phyloP scores from a whole-genome alignment of 768 basidiomycete species.

The Sporobolomyces pararoseus region DNA sequence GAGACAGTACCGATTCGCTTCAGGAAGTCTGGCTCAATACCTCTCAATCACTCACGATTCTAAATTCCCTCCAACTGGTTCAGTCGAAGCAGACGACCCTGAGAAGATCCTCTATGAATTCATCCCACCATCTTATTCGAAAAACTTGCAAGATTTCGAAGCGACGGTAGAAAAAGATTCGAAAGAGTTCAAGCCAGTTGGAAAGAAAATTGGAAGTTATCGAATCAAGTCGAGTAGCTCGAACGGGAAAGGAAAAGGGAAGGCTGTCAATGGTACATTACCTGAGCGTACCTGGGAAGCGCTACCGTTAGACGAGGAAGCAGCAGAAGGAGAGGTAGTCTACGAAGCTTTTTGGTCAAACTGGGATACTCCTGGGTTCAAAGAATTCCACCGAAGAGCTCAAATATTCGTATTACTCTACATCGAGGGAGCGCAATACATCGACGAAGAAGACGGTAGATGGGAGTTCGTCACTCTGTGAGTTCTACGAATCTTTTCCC shows the following conservation, averaged over 20 bases:
- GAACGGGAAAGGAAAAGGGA: slow-evolving; percentile 54
- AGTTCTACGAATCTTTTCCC: slow-evolving; percentile 47
- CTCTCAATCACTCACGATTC: slow-evolving; percentile 65
- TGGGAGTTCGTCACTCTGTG: slow-evolving; percentile 92
- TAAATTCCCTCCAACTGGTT: slow-evolving; percentile 58
- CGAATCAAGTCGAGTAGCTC: slow-evolving; percentile 59
- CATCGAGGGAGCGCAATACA: slow-evolving; percentile 92
- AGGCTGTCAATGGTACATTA: slow-evolving; percentile 39
- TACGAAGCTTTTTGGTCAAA: slow-evolving; percentile 90
- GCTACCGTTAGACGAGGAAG: neutral
- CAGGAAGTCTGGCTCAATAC: slow-evolving; percentile 75
- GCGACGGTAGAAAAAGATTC: slow-evolving; percentile 73
- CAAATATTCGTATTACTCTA: slow-evolving; percentile 90
- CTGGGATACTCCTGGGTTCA: slow-evolving; percentile 80
- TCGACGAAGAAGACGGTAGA: slow-evolving; percentile 83
- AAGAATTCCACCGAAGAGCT: slow-evolving; percentile 84
- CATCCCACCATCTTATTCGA: slow-evolving; percentile 73
- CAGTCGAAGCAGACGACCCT: slow-evolving; percentile 77
- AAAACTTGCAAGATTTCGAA: slow-evolving; percentile 64
- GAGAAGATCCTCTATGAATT: slow-evolving; percentile 70
- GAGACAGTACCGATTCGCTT: slow-evolving; percentile 72
- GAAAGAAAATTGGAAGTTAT: slow-evolving; percentile 72
- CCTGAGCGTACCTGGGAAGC: slow-evolving; percentile 35
- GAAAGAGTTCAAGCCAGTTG: slow-evolving; percentile 68
- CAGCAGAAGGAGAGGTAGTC: slow-evolving; percentile 57